These are phyloP conservation scores for Collybia sordida DNA, from an alignment of 768 basidiomycete species.

Conservation along the genomic window DNA sequence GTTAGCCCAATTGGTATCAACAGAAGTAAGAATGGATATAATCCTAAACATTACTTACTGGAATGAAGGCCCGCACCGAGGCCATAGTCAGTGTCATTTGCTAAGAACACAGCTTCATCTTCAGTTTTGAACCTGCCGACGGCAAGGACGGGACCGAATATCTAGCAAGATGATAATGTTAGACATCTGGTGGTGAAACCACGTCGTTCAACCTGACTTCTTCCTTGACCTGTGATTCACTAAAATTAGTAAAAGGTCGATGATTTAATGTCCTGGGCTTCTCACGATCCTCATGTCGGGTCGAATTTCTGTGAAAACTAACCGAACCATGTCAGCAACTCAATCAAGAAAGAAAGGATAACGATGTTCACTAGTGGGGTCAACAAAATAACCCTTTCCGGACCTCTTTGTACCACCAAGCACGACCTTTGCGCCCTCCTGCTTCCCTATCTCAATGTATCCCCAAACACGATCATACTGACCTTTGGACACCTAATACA, in stretches of 20 bases:
- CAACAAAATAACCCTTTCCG: slow-evolving; percentile 83
- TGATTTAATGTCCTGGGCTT: slow-evolving; percentile 2
- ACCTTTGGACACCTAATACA: slow-evolving; percentile 66
- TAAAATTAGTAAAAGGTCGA: background rate
- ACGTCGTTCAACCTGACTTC: slow-evolving; percentile 44
- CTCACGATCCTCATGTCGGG: slow-evolving; percentile 85
- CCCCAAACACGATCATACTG: slow-evolving; percentile 86
- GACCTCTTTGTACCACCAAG: slow-evolving; percentile 80
- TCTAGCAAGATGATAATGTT: slow-evolving; percentile 41
- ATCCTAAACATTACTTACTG: slow-evolving; percentile 42
- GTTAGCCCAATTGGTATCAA: background rate
- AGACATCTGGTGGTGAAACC: background rate
- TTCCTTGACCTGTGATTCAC: slow-evolving; percentile 54
- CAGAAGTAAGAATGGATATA: background rate
- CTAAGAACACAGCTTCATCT: slow-evolving; percentile 79
- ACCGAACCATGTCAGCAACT: background rate
- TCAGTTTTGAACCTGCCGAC: slow-evolving; percentile 85
- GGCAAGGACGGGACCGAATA: slow-evolving; percentile 92
- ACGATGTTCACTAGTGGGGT: slow-evolving; percentile 74
- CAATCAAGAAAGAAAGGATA: background rate
- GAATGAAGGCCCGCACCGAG: slow-evolving; percentile 91
- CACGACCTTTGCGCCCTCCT: slow-evolving; percentile 75
- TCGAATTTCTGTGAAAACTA: slow-evolving; percentile 82
- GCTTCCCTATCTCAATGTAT: slow-evolving; percentile 86
- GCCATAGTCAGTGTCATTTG: slow-evolving; percentile 89